These are phyloP conservation scores for Stentor roeselii DNA, from an alignment of 73 alveolate genomes.

Conservation along the genomic window DNA sequence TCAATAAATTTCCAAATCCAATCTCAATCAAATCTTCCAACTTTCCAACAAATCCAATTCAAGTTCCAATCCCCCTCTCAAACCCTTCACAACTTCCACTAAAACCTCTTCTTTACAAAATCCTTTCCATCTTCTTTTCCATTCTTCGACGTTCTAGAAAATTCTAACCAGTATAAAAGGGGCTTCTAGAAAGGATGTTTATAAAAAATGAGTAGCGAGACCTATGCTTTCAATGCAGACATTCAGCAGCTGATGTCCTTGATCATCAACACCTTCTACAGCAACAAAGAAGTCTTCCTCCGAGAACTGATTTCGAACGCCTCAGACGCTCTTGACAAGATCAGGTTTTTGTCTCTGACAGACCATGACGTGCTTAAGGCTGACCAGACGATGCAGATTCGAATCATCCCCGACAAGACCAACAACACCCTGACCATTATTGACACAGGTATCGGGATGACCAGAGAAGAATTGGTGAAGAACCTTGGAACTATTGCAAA, in stretches of 20 bases:
- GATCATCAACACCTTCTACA: conserved; percentile 99
- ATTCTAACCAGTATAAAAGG: not conserved
- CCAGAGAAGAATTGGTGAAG: conserved; percentile 97
- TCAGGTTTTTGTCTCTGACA: conserved; percentile 96
- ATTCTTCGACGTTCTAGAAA: too few species aligned
- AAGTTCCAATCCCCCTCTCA: too few species aligned
- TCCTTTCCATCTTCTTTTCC: too few species aligned
- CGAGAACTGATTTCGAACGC: conserved; percentile 99
- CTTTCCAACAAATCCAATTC: too few species aligned
- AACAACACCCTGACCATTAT: conserved; percentile 95
- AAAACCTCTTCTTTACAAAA: too few species aligned
- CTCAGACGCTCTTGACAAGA: conserved; percentile 99
- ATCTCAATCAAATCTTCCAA: too few species aligned
- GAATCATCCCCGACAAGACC: conserved; percentile 98
- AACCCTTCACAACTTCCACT: too few species aligned
- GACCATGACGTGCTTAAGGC: conserved; percentile 92
- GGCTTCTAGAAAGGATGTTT: not conserved
- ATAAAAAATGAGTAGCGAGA: conserved; percentile 32
- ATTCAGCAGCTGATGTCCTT: conserved; percentile 96
- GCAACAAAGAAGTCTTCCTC: conserved; percentile 98
- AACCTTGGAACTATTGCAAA: conserved; percentile 99
- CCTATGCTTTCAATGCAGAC: conserved; percentile 97
- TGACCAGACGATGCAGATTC: conserved; percentile 91
- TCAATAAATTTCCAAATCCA: too few species aligned
- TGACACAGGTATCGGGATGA: conserved; percentile 99